These are phyloP conservation scores for Aspergillus bertholletiae DNA, from an alignment of 495 filamentous ascomycete genomes.

Conservation along the genomic window DNA sequence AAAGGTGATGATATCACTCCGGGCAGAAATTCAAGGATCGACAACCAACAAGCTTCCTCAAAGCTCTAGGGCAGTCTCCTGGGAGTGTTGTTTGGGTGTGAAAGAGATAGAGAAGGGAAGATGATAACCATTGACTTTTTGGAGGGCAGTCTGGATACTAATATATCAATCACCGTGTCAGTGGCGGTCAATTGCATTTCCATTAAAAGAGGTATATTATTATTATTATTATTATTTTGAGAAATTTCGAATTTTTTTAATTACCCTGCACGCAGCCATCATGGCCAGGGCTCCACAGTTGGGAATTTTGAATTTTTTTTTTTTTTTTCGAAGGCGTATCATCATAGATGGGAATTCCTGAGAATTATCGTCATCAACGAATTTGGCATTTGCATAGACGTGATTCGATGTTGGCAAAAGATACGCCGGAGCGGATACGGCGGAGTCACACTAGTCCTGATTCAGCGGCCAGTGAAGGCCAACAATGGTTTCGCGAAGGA, in stretches of 20 bases:
- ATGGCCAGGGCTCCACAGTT: conserved; percentile 24
- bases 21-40: neutral
- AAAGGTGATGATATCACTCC: neutral
- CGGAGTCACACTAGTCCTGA: neutral
- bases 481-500: neutral
- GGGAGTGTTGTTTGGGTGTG: no score
- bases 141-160: conserved; percentile 7
- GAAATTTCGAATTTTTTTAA: neutral
- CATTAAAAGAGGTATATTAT: neutral
- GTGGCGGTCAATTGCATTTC: conserved; percentile 16
- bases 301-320: no score
- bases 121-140: neutral
- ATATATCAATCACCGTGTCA: conserved; percentile 9
- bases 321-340: no score
- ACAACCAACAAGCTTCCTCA: conserved; percentile 11
- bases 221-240: neutral
- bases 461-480: neutral
- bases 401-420: neutral
- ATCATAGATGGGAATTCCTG: conserved; percentile 26
- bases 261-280: conserved; percentile 12
- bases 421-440: conserved; percentile 5
- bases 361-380: conserved; percentile 42
- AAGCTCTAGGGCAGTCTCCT: neutral
- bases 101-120: conserved; percentile 4
- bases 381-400: neutral